Conservation (phyloP, 768 basidiomycete species). For the Dendrothele bispora region DNA sequence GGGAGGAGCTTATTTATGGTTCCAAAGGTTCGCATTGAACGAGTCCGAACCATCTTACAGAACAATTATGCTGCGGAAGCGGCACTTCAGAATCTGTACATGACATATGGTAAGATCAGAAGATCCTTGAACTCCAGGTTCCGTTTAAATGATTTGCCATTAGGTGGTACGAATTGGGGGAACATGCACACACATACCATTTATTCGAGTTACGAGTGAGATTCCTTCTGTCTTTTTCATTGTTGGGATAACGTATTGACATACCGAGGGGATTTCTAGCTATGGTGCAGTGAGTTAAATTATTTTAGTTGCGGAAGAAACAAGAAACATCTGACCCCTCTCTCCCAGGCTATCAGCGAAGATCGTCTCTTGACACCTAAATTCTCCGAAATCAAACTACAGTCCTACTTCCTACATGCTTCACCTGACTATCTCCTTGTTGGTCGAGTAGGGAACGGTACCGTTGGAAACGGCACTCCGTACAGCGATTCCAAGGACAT, state of each 20-base stretch:
- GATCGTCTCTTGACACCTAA: slow-evolving; percentile 55
- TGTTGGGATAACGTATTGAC: too few species aligned
- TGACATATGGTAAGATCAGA: slow-evolving; percentile 31
- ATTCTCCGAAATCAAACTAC: slow-evolving; percentile 62
- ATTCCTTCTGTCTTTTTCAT: neutral
- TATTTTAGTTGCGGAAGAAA: neutral
- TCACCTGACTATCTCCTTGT: slow-evolving; percentile 67
- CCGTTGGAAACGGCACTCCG: too few species aligned
- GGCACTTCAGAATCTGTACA: slow-evolving; percentile 34
- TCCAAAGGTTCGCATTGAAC: neutral
- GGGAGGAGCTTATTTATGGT: neutral
- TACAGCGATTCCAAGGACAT: slow-evolving; percentile 36
- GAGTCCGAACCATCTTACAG: slow-evolving; percentile 11
- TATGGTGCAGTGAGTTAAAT: slow-evolving; percentile 25
- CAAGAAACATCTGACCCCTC: neutral
- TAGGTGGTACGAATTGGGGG: slow-evolving; percentile 38
- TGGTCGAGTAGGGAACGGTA: slow-evolving; percentile 56
- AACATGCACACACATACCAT: slow-evolving; percentile 37
- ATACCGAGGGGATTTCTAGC: slow-evolving; percentile 8
- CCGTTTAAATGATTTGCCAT: neutral
- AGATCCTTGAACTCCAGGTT: neutral
- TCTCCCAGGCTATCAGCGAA: slow-evolving; percentile 52
- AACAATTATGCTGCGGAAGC: slow-evolving; percentile 36
- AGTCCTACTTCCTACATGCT: slow-evolving; percentile 65
- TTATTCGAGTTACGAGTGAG: slow-evolving; percentile 39